Conservation (phyloP, 208 protist species). For the Eutreptiella sp. region DNA sequence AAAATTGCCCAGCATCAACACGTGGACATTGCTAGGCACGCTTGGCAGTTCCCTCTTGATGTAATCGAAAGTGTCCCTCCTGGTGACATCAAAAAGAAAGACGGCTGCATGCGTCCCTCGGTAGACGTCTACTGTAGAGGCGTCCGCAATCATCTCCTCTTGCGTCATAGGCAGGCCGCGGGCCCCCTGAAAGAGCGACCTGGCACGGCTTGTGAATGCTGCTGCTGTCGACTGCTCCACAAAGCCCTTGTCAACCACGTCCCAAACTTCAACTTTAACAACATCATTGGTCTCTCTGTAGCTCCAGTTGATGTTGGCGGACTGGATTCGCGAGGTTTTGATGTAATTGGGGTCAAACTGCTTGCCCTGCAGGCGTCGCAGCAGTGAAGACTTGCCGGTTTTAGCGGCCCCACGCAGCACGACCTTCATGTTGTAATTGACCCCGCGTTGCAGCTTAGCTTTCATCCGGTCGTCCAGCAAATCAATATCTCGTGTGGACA, state of each 20-base stretch:
- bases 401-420: constrained; percentile 28
- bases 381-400: constrained; percentile 31
- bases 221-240: background rate
- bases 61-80: constrained; percentile 29
- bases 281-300: constrained; percentile 27
- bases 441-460: constrained; percentile 15
- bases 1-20: constrained; percentile 18
- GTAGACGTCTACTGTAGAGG: constrained; percentile 33
- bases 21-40: constrained; percentile 17
- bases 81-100: constrained; percentile 36
- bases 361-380: constrained; percentile 29
- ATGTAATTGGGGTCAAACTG: constrained; percentile 30
- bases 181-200: constrained; percentile 12
- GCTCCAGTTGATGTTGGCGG: constrained; percentile 35
- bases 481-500: no score
- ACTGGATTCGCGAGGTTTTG: constrained; percentile 19
- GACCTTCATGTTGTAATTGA: constrained; percentile 42
- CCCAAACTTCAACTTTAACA: constrained; percentile 41
- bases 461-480: constrained; percentile 12
- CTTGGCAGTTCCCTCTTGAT: constrained; percentile 11
- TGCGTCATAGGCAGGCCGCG: constrained; percentile 1
- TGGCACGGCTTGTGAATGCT: background rate
- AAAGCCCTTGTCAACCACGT: constrained; percentile 36
- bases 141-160: no score
- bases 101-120: constrained; percentile 29